phyloP scores from a whole-genome alignment of 2,329 filamentous ascomycete genomes.

The Arthrobotrys sphaeroides region DNA sequence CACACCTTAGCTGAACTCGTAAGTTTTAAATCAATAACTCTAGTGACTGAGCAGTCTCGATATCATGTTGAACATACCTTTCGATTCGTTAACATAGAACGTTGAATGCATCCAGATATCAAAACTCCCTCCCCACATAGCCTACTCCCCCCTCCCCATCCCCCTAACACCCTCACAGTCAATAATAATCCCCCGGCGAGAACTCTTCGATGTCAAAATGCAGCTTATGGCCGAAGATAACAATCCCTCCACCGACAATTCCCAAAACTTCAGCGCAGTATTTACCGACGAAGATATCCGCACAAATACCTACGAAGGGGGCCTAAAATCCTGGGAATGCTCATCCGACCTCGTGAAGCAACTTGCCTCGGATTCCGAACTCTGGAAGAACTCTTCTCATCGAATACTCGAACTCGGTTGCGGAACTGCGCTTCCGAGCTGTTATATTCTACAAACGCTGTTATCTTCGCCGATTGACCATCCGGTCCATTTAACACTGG shows the following conservation, averaged over 20 bases:
- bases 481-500: conserved; percentile 70
- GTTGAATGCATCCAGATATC: conserved; percentile 41
- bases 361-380: conserved; percentile 61
- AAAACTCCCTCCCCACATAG: conserved; percentile 76
- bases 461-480: conserved; percentile 57
- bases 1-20: conserved; percentile 49
- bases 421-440: conserved; percentile 77
- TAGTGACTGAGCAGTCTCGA: background rate
- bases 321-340: conserved; percentile 91
- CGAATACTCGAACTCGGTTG: conserved; percentile 72
- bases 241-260: conserved; percentile 56
- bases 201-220: conserved; percentile 81
- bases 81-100: too few relatives aligned
- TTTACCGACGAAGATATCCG: conserved; percentile 73
- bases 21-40: background rate
- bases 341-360: conserved; percentile 80
- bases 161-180: conserved; percentile 68
- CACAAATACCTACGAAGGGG: conserved; percentile 84
- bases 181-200: conserved; percentile 73
- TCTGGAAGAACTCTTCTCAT: conserved; percentile 16
- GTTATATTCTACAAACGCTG: conserved; percentile 75
- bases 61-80: too few relatives aligned
- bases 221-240: conserved; percentile 77
- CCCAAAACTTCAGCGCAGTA: conserved; percentile 22
- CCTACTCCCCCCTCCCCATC: conserved; percentile 72